These are phyloP conservation scores for Geotrichum siamense DNA, from an alignment of 1,139 yeast species.

Conservation along the genomic window DNA sequence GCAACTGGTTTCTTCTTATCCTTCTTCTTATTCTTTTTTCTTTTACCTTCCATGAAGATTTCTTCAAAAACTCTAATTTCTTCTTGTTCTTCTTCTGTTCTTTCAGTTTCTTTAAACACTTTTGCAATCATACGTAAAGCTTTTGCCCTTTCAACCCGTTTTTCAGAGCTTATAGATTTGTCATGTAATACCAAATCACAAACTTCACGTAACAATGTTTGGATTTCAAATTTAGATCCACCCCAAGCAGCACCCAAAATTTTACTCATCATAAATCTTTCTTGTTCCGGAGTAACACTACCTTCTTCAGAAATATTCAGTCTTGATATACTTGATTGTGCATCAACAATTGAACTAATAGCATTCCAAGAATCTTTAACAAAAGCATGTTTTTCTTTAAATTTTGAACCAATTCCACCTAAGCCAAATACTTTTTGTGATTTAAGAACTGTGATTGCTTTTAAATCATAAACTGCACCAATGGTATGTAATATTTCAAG, in stretches of 20 bases:
- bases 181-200: constrained; percentile 69
- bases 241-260: constrained; percentile 94
- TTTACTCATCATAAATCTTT: constrained; percentile 78
- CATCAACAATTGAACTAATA: constrained; percentile 79
- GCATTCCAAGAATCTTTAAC: constrained; percentile 82
- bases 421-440: constrained; percentile 73
- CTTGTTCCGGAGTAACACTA: constrained; percentile 75
- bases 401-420: constrained; percentile 75
- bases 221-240: constrained; percentile 84
- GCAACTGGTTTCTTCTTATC: neutral
- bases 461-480: constrained; percentile 68
- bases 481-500: constrained; percentile 81
- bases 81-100: constrained; percentile 81
- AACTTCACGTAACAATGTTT: constrained; percentile 75
- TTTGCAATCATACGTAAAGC: constrained; percentile 68
- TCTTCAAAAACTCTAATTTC: constrained; percentile 90
- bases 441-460: constrained; percentile 51
- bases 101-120: constrained; percentile 57
- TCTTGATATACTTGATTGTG: constrained; percentile 55
- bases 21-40: constrained; percentile 32
- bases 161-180: constrained; percentile 49
- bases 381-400: constrained; percentile 81
- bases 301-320: constrained; percentile 47
- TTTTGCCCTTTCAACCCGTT: constrained; percentile 69
- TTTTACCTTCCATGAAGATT: constrained; percentile 84